Base-by-base conservation (phyloP, 805 yeast genomes). In the Ogataea paradorogensis region DNA sequence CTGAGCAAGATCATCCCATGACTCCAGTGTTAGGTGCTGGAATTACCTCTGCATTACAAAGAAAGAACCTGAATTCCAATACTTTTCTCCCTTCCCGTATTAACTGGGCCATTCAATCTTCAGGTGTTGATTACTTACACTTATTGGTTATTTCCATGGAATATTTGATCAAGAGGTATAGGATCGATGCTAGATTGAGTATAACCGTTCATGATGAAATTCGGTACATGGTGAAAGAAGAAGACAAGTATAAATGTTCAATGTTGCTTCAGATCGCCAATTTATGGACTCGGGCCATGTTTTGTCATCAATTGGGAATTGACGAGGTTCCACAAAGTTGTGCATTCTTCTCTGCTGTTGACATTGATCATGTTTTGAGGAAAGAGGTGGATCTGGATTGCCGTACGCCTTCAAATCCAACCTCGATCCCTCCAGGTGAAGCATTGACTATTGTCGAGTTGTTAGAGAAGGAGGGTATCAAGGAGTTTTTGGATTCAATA, bases 21-120 rank as follows among this genome's bases (percentile, higher is more conserved):
- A 95, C 99, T 0, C 99, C 99, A 0, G 89, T 87, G 1, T 62
- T 93, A 8, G 96, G 96, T 1, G 96, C 97, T 5, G 86, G 95
- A 10, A 88, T 93, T 33, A 93, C 99, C 0, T 78, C 78, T 42
- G 96, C 98, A 0, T 67, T 93, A 42, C 73, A 75, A 50, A 73
- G 76, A 30, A 67, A 69, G 38, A 82, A 91, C 58, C 69, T 93
- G 51, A 78, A 76, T 30, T 66, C 76, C 27, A 76, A 76, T 46
- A 67, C 78, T 1, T 93, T 82, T 58, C 64, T 93, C 48, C 93
- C 99, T 0, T 88, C 96, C 1, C 66, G 99, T 53, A 82, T 90
- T 47, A 93, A 93, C 56, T 93, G 99, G 99, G 87, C 96, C 0
- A 93, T 93, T 57, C 99, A 93, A 61, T 87, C 96, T 15, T 87